Base-by-base conservation (phyloP, 768 basidiomycete species). In the Auriscalpium orientale region DNA sequence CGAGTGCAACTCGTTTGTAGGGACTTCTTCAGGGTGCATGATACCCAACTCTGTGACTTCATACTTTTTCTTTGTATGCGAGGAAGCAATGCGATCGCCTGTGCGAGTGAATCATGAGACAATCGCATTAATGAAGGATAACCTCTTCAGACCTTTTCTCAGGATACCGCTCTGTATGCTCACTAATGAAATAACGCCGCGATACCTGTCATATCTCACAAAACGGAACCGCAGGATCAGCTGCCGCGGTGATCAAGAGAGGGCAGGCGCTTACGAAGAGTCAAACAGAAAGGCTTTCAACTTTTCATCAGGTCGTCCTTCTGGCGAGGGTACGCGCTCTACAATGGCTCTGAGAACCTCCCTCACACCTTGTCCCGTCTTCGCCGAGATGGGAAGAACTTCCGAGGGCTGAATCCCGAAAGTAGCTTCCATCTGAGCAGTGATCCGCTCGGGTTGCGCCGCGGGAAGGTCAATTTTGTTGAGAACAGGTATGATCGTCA, bases 391-490 rank as follows among this genome's bases (percentile, higher is more conserved):
- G 21, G 74, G 76, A 38, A 99, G 72, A 55, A 94, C 81, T 46
- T 89, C 83, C 6, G 72, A 72, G 2, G 85, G 85, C 58, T 90
- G 78, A 38, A 92, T 82, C 37, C 89, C 91, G 55, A 98, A 88
- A 2, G 87, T 89, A 10, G 87, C 74, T 61, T 86, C 77, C 67
- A 98, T 87, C 65, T 97, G 92, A 22, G 79, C 79, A 16, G 85
- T 81, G 34, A 95, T 86, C 54, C 83, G 78, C 55, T 87, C 84
- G 0, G 91, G 90, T 54, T 91, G 85, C 11, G 94, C 87, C 35
- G 91, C 89, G 22, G 94, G 90, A 46, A 98, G 78, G 69, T 98
- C 95, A 68, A 98, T 91, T 91, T 97, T 98, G 76, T 97, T 98
- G 37, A 97, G 74, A 20, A 98, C 88, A 10, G 95, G 93, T 49